Evolutionary conservation across 805 yeast species (phyloP).

Genomic region (Kodamaea sagamina): DNA sequence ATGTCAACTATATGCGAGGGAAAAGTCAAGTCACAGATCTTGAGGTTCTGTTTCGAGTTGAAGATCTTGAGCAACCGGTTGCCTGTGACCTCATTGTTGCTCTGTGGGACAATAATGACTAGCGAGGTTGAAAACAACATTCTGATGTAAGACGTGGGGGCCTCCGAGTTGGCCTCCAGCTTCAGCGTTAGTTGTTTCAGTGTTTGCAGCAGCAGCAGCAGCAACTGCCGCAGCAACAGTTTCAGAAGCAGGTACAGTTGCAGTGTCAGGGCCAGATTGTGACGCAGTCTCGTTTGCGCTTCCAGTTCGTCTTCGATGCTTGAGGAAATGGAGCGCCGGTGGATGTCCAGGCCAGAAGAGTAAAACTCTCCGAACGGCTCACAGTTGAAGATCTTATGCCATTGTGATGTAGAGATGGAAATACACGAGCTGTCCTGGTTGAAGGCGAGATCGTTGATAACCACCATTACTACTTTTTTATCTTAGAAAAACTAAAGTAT

Average conservation of each 20-base stretch:
- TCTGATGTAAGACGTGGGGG: constrained; percentile 35
- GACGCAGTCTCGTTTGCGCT: constrained; percentile 5
- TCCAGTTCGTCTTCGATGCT: constrained; percentile 2
- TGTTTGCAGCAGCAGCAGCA: constrained; percentile 7
- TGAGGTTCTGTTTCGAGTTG: constrained; percentile 43
- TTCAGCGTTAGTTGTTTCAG: constrained; percentile 1
- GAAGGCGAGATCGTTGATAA: constrained; percentile 40
- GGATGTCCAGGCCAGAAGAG: constrained; percentile 20
- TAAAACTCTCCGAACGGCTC: constrained; percentile 50
- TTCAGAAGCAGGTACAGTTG: background rate
- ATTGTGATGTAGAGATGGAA: constrained; percentile 33
- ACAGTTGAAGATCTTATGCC: constrained; percentile 43
- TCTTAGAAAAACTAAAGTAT: background rate
- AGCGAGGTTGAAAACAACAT: constrained; percentile 46
- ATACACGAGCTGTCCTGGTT: constrained; percentile 46
- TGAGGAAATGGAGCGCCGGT: constrained; percentile 9
- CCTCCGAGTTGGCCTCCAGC: constrained; percentile 1
- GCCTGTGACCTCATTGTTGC: constrained; percentile 20
- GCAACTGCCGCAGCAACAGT: constrained; percentile 6
- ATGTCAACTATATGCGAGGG: constrained; percentile 74
- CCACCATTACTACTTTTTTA: background rate
- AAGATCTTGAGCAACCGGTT: constrained; percentile 38
- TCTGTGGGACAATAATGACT: constrained; percentile 41
- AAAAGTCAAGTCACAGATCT: constrained; percentile 85
- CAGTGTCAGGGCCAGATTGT: constrained; percentile 5